Percentiles rank a stretch among this genome's conserved stretches.
These are phyloP conservation scores for Aureobasidium sp. DNA, from an alignment of 2,329 filamentous ascomycete genomes.

Conservation along the genomic window DNA sequence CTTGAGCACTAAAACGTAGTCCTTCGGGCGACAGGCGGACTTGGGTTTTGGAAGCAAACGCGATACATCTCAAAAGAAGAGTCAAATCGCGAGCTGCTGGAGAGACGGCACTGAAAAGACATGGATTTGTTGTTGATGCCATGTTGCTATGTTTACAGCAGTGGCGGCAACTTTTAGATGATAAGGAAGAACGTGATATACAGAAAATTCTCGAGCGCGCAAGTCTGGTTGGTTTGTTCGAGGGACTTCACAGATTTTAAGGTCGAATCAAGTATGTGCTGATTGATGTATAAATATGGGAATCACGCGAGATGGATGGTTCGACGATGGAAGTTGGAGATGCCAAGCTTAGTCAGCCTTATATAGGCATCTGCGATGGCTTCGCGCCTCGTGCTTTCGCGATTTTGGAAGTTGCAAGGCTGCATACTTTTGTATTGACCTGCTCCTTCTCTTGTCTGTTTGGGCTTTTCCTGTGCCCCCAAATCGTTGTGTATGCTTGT, in stretches of 20 bases:
- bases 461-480: neutral
- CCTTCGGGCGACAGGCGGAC: slow-evolving; percentile 80
- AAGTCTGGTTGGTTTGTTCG: neutral
- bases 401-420: neutral
- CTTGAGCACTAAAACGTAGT: slow-evolving; percentile 79
- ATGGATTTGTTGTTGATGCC: slow-evolving; percentile 25
- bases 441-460: neutral
- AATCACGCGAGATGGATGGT: neutral
- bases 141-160: neutral
- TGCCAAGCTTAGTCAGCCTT: slow-evolving; percentile 11
- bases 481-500: too few species aligned
- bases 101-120: slow-evolving; percentile 67
- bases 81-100: slow-evolving; percentile 71
- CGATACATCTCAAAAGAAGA: slow-evolving; percentile 56
- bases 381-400: neutral
- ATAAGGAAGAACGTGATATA: neutral
- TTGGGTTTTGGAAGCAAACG: slow-evolving; percentile 52
- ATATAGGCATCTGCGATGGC: neutral
- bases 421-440: neutral
- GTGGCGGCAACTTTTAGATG: neutral
- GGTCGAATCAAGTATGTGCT: neutral
- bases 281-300: neutral
- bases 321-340: neutral
- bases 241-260: neutral
- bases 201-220: neutral